Conservation (phyloP, 108 stramenopile genomes). For the Stephanodiscus triporus region DNA sequence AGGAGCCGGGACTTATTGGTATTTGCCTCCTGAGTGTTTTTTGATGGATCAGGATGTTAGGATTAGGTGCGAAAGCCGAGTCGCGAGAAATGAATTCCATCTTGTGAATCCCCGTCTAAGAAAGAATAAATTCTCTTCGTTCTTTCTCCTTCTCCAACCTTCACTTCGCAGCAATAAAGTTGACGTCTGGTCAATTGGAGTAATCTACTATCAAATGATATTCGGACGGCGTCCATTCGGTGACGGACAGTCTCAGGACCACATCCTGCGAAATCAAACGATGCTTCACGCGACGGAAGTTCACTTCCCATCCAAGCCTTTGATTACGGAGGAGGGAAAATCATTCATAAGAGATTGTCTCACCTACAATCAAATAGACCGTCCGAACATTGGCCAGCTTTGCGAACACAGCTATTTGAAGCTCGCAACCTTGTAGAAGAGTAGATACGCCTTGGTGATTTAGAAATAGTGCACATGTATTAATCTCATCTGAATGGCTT, state of each 20-base stretch:
- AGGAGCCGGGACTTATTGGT: slow-evolving; percentile 99
- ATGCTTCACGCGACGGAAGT: slow-evolving; percentile 95
- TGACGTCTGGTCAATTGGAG: slow-evolving; percentile 99
- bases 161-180: slow-evolving; percentile 89
- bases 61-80: slow-evolving; percentile 50
- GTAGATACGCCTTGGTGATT: background rate
- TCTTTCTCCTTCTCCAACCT: background rate
- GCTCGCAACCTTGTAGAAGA: background rate
- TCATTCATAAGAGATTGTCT: slow-evolving; percentile 93
- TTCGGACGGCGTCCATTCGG: slow-evolving; percentile 97
- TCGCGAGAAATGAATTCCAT: background rate
- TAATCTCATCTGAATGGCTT: too few relatives aligned
- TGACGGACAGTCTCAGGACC: slow-evolving; percentile 96
- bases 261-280: slow-evolving; percentile 81
- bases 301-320: slow-evolving; percentile 83
- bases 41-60: slow-evolving; percentile 76
- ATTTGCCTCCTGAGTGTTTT: slow-evolving; percentile 99
- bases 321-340: slow-evolving; percentile 91
- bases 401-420: slow-evolving; percentile 78
- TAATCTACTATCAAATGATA: slow-evolving; percentile 99
- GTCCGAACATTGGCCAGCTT: slow-evolving; percentile 90
- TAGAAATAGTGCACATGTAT: too few relatives aligned
- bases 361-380: slow-evolving; percentile 84
- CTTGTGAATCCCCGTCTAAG: background rate
- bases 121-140: background rate